A percentile compares a stretch with the other conserved stretches of the same genome.
Evolutionary conservation across 495 filamentous ascomycete genomes (phyloP).

Genomic region (Massariosphaeria phaeospora): DNA sequence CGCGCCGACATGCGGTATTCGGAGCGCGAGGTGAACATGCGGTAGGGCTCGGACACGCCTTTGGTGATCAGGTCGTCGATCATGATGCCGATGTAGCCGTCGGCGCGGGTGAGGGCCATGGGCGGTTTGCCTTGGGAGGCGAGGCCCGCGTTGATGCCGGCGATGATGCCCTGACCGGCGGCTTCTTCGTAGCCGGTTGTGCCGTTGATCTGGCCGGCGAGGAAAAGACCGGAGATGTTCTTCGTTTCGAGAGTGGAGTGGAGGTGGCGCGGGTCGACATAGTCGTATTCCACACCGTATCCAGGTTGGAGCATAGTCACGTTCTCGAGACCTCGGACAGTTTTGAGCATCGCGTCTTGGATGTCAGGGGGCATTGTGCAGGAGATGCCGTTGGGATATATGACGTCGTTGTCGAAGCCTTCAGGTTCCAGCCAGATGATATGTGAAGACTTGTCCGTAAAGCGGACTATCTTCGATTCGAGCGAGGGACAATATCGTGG

Average conservation of each 20-base stretch:
- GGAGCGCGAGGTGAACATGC: slow-evolving; percentile 96
- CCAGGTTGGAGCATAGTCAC: slow-evolving; percentile 92
- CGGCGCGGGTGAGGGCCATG: slow-evolving; percentile 69
- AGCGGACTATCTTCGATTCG: slow-evolving; percentile 90
- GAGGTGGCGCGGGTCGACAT: slow-evolving; percentile 87
- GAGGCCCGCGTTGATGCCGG: slow-evolving; percentile 88
- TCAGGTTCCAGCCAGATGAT: slow-evolving; percentile 96
- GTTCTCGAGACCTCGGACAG: slow-evolving; percentile 80
- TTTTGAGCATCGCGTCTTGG: slow-evolving; percentile 77
- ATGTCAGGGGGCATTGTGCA: slow-evolving; percentile 90
- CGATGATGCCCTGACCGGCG: slow-evolving; percentile 86
- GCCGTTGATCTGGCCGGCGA: slow-evolving; percentile 96
- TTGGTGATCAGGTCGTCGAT: slow-evolving; percentile 98
- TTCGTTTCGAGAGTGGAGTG: slow-evolving; percentile 90
- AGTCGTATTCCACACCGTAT: slow-evolving; percentile 98
- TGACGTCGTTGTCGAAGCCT: slow-evolving; percentile 82
- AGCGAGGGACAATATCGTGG: slow-evolving; percentile 93
- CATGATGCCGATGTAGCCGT: slow-evolving; percentile 98
- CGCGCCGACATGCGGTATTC: slow-evolving; percentile 91
- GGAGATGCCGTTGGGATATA: slow-evolving; percentile 95
- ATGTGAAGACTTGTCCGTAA: slow-evolving; percentile 70
- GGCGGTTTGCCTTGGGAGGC: slow-evolving; percentile 59
- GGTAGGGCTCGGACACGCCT: slow-evolving; percentile 92
- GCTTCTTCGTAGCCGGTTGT: slow-evolving; percentile 98
- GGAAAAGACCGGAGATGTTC: slow-evolving; percentile 78